Evolutionary conservation across 306 rosid species (phyloP).

Genomic region (Pyrus communis): DNA sequence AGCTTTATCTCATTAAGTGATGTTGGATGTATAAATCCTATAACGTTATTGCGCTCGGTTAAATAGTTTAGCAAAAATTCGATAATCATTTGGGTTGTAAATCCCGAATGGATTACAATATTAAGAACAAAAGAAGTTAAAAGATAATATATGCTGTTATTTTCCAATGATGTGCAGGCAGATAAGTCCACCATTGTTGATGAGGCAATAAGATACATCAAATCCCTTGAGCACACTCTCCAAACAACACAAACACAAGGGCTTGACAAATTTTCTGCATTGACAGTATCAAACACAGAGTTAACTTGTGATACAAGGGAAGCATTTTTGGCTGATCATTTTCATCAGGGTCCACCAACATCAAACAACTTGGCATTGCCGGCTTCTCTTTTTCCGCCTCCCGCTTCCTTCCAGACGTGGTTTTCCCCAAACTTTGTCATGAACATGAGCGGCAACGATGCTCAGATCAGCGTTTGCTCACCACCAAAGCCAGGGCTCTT

Average conservation of each 20-base stretch:
- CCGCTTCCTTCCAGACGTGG: constrained; percentile 36
- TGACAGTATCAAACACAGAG: background rate
- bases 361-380: background rate
- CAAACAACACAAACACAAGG: constrained; percentile 30
- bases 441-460: constrained; percentile 39
- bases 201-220: constrained; percentile 49
- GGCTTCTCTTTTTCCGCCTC: background rate
- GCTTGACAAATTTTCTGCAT: constrained; percentile 21
- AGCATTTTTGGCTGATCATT: constrained; percentile 22
- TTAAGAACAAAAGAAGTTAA: background rate
- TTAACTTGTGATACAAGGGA: constrained; percentile 8
- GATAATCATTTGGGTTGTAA: background rate
- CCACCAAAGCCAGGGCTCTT: constrained; percentile 29
- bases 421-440: constrained; percentile 34
- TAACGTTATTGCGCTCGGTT: background rate
- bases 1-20: too few species aligned
- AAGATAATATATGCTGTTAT: background rate
- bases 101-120: background rate
- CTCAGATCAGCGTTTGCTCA: constrained; percentile 45
- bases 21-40: too few species aligned
- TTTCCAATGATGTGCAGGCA: constrained; percentile 18
- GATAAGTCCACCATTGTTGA: constrained; percentile 50
- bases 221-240: constrained; percentile 25
- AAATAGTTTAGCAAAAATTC: too few species aligned
- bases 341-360: background rate